Conservation (phyloP, 1,284 basidiomycete species). For the Fistulinella cinereoalba region DNA sequence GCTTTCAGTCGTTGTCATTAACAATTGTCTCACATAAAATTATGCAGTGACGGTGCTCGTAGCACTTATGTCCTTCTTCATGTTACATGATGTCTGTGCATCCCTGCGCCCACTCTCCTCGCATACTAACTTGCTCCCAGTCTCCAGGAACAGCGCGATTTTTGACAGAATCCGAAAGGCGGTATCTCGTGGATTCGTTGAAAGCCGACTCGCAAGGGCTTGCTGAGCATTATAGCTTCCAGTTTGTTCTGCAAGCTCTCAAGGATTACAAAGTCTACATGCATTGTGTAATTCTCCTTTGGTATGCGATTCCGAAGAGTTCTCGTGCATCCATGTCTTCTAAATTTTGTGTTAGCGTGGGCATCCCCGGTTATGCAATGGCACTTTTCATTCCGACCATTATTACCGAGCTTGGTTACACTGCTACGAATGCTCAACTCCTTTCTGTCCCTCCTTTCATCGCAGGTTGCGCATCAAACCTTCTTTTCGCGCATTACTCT, state of each 20-base stretch:
- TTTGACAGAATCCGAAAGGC: slow-evolving; percentile 38
- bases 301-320: slow-evolving; percentile 35
- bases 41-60: slow-evolving; percentile 37
- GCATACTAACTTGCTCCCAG: slow-evolving; percentile 22
- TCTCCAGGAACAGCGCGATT: slow-evolving; percentile 45
- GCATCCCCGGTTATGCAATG: slow-evolving; percentile 53
- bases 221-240: slow-evolving; percentile 33
- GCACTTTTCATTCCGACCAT: slow-evolving; percentile 57
- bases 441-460: slow-evolving; percentile 50
- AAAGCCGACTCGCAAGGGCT: slow-evolving; percentile 35
- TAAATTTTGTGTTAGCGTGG: slow-evolving; percentile 28
- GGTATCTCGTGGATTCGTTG: slow-evolving; percentile 36
- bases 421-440: slow-evolving; percentile 53
- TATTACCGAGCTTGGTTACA: slow-evolving; percentile 52
- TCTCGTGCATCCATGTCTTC: not conserved
- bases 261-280: slow-evolving; percentile 45
- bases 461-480: slow-evolving; percentile 37
- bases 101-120: not conserved
- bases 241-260: slow-evolving; percentile 40
- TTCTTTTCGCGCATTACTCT: slow-evolving; percentile 39
- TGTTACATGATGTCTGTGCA: slow-evolving; percentile 41
- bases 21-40: not conserved
- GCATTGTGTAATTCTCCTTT: slow-evolving; percentile 41
- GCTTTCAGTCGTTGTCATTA: not conserved
- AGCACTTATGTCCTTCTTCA: slow-evolving; percentile 37